phyloP scores from a whole-genome alignment of 805 yeast species.

The Teunomyces cretensis region DNA sequence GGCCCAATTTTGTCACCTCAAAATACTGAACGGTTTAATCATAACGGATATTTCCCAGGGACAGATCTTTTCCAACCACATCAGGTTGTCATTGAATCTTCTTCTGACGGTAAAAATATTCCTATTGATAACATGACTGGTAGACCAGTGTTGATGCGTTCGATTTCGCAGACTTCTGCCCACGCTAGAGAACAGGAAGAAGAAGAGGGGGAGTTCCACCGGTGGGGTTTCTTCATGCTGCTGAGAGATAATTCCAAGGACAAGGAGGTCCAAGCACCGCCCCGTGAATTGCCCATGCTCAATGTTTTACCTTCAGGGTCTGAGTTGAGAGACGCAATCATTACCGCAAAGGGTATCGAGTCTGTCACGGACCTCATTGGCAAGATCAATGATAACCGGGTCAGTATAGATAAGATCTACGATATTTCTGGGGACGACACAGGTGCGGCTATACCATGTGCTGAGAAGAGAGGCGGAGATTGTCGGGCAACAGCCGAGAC shows the following conservation, averaged over 20 bases:
- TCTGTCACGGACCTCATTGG: slow-evolving; percentile 66
- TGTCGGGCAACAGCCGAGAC: neutral
- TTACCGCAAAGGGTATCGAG: slow-evolving; percentile 73
- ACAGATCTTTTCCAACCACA: slow-evolving; percentile 53
- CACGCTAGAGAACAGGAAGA: slow-evolving; percentile 78
- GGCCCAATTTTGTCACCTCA: slow-evolving; percentile 55
- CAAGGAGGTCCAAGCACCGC: neutral
- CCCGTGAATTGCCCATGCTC: slow-evolving; percentile 26
- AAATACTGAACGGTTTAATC: slow-evolving; percentile 20
- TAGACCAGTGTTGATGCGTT: slow-evolving; percentile 63
- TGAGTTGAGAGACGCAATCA: slow-evolving; percentile 58
- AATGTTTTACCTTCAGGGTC: slow-evolving; percentile 53
- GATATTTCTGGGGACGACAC: slow-evolving; percentile 22
- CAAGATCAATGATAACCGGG: slow-evolving; percentile 55
- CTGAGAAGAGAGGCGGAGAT: slow-evolving; percentile 1
- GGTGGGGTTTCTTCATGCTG: slow-evolving; percentile 79
- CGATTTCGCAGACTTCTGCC: slow-evolving; percentile 60
- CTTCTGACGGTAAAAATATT: slow-evolving; percentile 48
- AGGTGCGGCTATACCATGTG: slow-evolving; percentile 13
- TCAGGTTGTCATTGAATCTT: slow-evolving; percentile 67
- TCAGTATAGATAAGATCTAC: slow-evolving; percentile 52
- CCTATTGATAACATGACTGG: slow-evolving; percentile 73
- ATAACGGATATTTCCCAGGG: slow-evolving; percentile 20
- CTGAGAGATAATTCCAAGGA: slow-evolving; percentile 43
- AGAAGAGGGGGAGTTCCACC: slow-evolving; percentile 91